Evolutionary conservation across 2,329 filamentous ascomycete genomes (phyloP), one percentile per base, ranked within the genome.

Genomic region (Pyrenophora tritici-repentis): DNA sequence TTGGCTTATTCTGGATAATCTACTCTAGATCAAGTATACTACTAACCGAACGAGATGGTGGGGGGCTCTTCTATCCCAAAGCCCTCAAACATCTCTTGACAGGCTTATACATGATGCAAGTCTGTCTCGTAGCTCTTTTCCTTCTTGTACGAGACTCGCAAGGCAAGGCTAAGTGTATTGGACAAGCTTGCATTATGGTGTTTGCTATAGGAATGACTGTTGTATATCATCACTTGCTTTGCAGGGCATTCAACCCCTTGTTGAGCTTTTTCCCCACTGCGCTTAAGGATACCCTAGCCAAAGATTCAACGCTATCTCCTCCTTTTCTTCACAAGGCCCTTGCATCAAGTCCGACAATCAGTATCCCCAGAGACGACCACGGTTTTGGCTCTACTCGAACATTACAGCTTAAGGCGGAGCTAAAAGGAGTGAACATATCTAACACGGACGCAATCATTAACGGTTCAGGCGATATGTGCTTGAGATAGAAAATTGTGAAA

Each of bases 11-110:
- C 33, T 59, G n/a, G 56, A 26, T 51, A 2, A 41, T 56, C 18
- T 55, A 59, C 42, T 54, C 41, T 17, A 20, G n/a, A 1, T 55
- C 22, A 14, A 40, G 38, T 17, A 48, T 52, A 0, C 45, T 55
- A 7, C 16, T 43, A 2, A 48, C 44, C 4, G 2, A 48, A 6
- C 29, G 12, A 13, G 44, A 53, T 26, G 6, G 43, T n/a, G 16
- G 53, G 3, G 47, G 52, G 1, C 42, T 53, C 16, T 58, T 58
- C 35, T 58, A 58, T 47, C 41, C 40, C 4, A 58, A 42, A 46
- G 56, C 49, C 3, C 17, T 58, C 1, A 58, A 56, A 17, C 39
- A 58, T 38, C 53, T 58, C 22, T 42, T 58, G 2, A 26, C 31
- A 24, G 46, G 56, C n/a, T 33, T 58, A 4, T 58, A 58, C 8